A percentile compares a stretch with the other conserved stretches of the same genome.
Evolutionary conservation across 2,329 filamentous ascomycete species (phyloP).

Genomic region (Aureobasidium sp.): DNA sequence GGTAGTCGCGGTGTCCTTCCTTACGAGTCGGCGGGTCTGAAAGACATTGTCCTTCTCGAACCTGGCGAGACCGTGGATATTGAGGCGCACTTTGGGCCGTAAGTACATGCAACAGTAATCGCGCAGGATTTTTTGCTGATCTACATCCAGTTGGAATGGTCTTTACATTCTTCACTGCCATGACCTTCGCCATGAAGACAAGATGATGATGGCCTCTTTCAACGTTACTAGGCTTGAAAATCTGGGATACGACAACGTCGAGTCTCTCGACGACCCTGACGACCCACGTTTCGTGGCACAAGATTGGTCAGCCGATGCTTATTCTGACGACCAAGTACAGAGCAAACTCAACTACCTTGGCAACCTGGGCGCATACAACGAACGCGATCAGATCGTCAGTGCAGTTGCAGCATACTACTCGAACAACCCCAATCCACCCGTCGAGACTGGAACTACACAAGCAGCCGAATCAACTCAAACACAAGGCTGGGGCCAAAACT

Average conservation of each 20-base stretch:
- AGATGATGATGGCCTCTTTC: constrained; percentile 37
- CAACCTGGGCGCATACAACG: constrained; percentile 12
- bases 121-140: background rate
- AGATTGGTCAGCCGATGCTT: constrained; percentile 11
- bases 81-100: constrained; percentile 42
- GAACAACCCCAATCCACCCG: background rate
- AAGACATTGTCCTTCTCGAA: constrained; percentile 50
- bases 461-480: background rate
- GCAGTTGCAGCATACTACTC: constrained; percentile 7
- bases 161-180: constrained; percentile 32
- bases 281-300: constrained; percentile 18
- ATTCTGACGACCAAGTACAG: background rate
- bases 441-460: background rate
- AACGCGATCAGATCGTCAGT: background rate
- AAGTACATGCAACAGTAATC: background rate
- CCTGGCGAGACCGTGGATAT: constrained; percentile 44
- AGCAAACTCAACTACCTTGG: constrained; percentile 9
- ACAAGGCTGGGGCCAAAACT: background rate
- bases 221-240: constrained; percentile 31
- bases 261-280: constrained; percentile 19
- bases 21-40: constrained; percentile 48
- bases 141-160: constrained; percentile 40
- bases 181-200: constrained; percentile 22
- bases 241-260: constrained; percentile 26
- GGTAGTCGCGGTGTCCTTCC: constrained; percentile 37